A percentile compares a stretch with the other conserved stretches of the same genome.
Conservation (phyloP, 2,329 filamentous ascomycete genomes). For the Talaromyces sp. region DNA sequence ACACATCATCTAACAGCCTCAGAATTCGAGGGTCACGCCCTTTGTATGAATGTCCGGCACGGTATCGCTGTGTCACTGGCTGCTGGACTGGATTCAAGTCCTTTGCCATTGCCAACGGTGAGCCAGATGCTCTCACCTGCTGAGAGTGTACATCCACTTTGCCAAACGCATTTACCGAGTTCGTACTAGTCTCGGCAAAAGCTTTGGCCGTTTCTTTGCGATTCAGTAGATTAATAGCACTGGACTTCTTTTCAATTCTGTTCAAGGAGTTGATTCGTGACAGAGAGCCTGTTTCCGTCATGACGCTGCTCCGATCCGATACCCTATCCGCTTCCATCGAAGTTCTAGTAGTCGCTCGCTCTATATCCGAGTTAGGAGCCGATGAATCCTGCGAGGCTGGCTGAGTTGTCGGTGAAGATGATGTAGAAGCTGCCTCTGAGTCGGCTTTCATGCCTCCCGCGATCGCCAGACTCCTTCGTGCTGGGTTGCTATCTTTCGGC, state of each 20-base stretch:
- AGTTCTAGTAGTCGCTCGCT: slow-evolving; percentile 23
- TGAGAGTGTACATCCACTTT: slow-evolving; percentile 56
- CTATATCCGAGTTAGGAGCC: slow-evolving; percentile 32
- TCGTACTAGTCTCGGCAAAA: slow-evolving; percentile 62
- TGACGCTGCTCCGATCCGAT: slow-evolving; percentile 30
- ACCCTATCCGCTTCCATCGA: slow-evolving; percentile 26
- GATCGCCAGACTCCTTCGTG: slow-evolving; percentile 19
- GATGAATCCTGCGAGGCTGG: slow-evolving; percentile 34
- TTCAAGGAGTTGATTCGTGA: slow-evolving; percentile 27
- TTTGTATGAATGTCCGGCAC: slow-evolving; percentile 74
- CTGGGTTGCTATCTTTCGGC: slow-evolving; percentile 30
- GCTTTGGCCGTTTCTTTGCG: slow-evolving; percentile 59
- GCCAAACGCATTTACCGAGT: slow-evolving; percentile 62
- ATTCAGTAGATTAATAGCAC: slow-evolving; percentile 59
- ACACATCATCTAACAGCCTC: slow-evolving; percentile 76
- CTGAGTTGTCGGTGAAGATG: slow-evolving; percentile 36
- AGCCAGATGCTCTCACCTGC: slow-evolving; percentile 35
- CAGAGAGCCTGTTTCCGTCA: slow-evolving; percentile 31
- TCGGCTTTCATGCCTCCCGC: slow-evolving; percentile 25
- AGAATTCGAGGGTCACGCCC: slow-evolving; percentile 67
- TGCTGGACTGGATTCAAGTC: slow-evolving; percentile 27
- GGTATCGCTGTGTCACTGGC: slow-evolving; percentile 46
- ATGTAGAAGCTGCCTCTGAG: slow-evolving; percentile 29
- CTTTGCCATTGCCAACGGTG: slow-evolving; percentile 36
- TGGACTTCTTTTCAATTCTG: slow-evolving; percentile 44